Evolutionary conservation across 805 yeast species (phyloP).

Genomic region (Babjeviella inositovora): DNA sequence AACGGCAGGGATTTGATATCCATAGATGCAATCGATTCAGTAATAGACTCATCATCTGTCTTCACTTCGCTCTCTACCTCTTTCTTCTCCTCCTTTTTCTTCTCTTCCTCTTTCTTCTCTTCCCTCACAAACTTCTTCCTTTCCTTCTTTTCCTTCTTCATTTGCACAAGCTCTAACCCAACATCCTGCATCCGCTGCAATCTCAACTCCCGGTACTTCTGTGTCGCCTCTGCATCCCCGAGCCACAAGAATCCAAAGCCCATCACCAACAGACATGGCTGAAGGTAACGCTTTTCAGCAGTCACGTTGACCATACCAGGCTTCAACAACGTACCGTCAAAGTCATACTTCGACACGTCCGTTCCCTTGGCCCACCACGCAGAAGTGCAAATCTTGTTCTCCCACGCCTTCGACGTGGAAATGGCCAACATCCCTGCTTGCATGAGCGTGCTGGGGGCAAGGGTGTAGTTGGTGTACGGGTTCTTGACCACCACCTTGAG

Average conservation of each 20-base stretch:
- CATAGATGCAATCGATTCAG: neutral
- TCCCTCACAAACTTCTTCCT: neutral
- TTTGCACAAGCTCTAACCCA: slow-evolving; percentile 2
- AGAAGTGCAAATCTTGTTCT: slow-evolving; percentile 60
- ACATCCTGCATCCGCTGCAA: neutral
- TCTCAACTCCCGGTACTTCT: slow-evolving; percentile 11
- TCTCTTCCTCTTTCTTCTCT: slow-evolving; percentile 3
- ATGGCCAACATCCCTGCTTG: slow-evolving; percentile 87
- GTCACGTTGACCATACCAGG: slow-evolving; percentile 45
- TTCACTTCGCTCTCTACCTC: slow-evolving; percentile 12
- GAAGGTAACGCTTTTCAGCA: slow-evolving; percentile 41
- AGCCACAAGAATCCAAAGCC: slow-evolving; percentile 78
- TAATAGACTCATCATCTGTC: slow-evolving; percentile 8
- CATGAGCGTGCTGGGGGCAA: slow-evolving; percentile 75
- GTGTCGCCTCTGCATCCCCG: slow-evolving; percentile 36
- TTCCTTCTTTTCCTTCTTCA: slow-evolving; percentile 6
- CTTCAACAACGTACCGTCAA: slow-evolving; percentile 37
- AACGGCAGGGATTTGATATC: slow-evolving; percentile 5
- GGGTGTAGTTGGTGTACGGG: slow-evolving; percentile 48
- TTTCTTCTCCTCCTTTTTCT: slow-evolving; percentile 7
- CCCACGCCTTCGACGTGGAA: slow-evolving; percentile 82
- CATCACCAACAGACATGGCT: slow-evolving; percentile 78
- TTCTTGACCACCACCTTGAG: slow-evolving; percentile 70
- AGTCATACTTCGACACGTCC: slow-evolving; percentile 56
- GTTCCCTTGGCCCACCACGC: slow-evolving; percentile 74